Conservation (phyloP, 345 rosid species). For the Eutrema yunnanense region DNA sequence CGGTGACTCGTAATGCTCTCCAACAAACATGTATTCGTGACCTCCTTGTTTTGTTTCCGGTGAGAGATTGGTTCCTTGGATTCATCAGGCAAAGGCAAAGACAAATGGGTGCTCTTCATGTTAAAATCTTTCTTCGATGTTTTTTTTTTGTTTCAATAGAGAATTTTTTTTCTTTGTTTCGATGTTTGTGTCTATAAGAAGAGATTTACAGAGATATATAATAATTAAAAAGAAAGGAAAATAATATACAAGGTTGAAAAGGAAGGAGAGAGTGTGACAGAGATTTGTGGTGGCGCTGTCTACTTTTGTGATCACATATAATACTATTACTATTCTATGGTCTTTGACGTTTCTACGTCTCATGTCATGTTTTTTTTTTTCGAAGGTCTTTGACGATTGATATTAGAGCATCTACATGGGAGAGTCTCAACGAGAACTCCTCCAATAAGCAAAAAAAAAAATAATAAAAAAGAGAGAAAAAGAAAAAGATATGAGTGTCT, state of each 20-base stretch:
- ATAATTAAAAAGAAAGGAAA: not conserved
- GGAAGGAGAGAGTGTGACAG: conserved; percentile 16
- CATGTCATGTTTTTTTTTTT: not conserved
- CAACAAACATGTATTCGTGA: not conserved
- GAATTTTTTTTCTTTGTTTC: not conserved
- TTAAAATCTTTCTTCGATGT: not conserved
- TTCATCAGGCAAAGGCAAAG: conserved; percentile 8
- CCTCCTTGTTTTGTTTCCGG: not conserved
- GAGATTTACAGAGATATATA: not conserved
- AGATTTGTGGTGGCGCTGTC: conserved; percentile 24
- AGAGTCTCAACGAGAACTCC: too few species aligned
- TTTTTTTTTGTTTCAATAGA: not conserved
- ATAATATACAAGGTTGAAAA: conserved; percentile 22
- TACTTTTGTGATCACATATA: conserved; percentile 8
- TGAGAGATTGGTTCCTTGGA: not conserved
- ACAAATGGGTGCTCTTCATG: conserved; percentile 15
- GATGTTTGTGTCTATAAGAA: not conserved
- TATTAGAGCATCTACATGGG: too few species aligned
- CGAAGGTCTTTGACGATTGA: too few species aligned
- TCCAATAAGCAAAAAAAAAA: too few species aligned
- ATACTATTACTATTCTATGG: conserved; percentile 35
- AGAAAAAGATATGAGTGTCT: too few species aligned
- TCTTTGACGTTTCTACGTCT: conserved; percentile 36
- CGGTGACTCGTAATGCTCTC: not conserved
- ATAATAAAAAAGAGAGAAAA: too few species aligned